Conservation (phyloP, 2,329 filamentous ascomycete species). For the Periconia sp. region DNA sequence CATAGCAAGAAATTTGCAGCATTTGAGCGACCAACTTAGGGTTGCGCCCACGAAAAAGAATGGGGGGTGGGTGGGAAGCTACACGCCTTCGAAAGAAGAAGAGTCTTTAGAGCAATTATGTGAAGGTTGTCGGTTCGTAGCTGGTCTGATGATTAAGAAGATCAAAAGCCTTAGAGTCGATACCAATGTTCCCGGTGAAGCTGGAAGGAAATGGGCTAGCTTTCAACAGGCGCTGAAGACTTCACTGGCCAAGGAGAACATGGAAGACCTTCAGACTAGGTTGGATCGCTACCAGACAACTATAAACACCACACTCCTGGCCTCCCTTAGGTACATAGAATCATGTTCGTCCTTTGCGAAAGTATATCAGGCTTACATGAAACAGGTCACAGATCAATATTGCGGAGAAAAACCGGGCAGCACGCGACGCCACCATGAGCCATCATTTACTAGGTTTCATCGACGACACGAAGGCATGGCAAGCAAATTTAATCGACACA, state of each 20-base stretch:
- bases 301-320: neutral
- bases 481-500: neutral
- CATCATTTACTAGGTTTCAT: neutral
- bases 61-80: neutral
- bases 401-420: neutral
- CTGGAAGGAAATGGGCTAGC: too few species aligned
- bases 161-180: neutral
- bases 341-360: neutral
- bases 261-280: neutral
- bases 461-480: neutral
- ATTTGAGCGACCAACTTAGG: neutral
- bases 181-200: neutral
- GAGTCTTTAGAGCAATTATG: neutral
- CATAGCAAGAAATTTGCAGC: neutral
- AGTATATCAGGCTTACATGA: neutral
- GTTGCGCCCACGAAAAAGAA: neutral
- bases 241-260: neutral
- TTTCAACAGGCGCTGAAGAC: too few species aligned
- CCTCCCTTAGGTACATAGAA: neutral
- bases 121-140: neutral
- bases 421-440: neutral
- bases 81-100: neutral
- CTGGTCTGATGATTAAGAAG: neutral
- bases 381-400: neutral
- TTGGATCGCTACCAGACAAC: neutral